A percentile compares a stretch with the other conserved stretches of the same genome.
These are phyloP conservation scores for Claviceps monticola DNA, from an alignment of 2,329 filamentous ascomycete species.

Conservation along the genomic window DNA sequence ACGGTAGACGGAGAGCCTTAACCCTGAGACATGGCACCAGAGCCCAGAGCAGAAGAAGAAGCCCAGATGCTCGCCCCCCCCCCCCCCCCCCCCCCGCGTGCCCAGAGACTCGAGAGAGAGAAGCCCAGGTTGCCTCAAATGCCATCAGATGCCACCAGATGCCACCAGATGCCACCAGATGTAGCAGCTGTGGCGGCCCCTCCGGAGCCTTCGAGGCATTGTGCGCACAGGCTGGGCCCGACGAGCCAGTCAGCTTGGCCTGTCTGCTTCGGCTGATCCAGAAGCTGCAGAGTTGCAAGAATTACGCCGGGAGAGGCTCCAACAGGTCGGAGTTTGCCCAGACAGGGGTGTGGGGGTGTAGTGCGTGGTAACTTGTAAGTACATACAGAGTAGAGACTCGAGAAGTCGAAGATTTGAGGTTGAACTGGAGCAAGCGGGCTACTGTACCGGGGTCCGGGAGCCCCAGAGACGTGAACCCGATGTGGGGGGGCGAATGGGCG, in stretches of 20 bases:
- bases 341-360: too few relatives aligned
- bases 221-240: not conserved
- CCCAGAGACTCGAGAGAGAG: too few relatives aligned
- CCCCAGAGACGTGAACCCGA: too few relatives aligned
- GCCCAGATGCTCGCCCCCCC: not conserved
- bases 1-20: not conserved
- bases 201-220: constrained; percentile 3
- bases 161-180: not conserved
- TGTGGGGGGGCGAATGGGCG: too few relatives aligned
- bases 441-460: too few relatives aligned
- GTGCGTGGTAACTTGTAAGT: too few relatives aligned
- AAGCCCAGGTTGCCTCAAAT: not conserved
- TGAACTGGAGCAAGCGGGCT: too few relatives aligned
- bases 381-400: too few relatives aligned
- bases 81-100: not conserved
- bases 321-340: too few relatives aligned
- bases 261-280: not conserved
- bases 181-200: constrained; percentile 6
- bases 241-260: not conserved
- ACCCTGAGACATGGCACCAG: not conserved
- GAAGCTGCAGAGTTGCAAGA: too few relatives aligned
- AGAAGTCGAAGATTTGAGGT: too few relatives aligned
- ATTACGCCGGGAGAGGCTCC: too few relatives aligned
- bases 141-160: not conserved
- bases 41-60: not conserved